phyloP scores from a whole-genome alignment of 2,329 filamentous ascomycete genomes.

The Diaporthe ilicicola region DNA sequence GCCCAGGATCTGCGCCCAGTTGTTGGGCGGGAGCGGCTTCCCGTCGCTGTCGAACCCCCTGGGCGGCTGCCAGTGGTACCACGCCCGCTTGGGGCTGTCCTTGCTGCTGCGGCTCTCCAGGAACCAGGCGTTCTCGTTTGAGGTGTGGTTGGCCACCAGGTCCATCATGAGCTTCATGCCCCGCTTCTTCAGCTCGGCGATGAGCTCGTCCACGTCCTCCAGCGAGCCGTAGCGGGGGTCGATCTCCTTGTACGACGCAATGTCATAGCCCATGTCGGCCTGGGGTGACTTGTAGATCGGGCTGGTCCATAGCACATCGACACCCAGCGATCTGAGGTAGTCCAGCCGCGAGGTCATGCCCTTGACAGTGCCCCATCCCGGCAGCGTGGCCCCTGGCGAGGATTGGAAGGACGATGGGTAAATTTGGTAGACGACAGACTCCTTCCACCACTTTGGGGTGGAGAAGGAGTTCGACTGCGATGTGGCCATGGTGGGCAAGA shows the following conservation, averaged over 20 bases:
- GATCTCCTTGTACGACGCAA: conserved; percentile 73
- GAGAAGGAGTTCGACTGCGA: conserved; percentile 23
- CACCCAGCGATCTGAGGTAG: conserved; percentile 63
- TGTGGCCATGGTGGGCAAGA: not conserved
- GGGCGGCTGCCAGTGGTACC: conserved; percentile 73
- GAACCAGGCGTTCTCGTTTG: conserved; percentile 66
- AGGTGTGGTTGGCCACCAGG: conserved; percentile 78
- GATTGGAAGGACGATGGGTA: conserved; percentile 71
- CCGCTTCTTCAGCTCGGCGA: conserved; percentile 65
- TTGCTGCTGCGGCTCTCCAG: conserved; percentile 62
- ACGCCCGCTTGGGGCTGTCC: conserved; percentile 64
- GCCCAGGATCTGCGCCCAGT: conserved; percentile 53
- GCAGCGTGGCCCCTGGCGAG: conserved; percentile 54
- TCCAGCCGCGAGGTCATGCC: conserved; percentile 66
- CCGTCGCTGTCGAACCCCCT: conserved; percentile 61
- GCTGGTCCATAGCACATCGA: conserved; percentile 66
- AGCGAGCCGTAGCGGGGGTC: conserved; percentile 74
- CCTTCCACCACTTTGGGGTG: conserved; percentile 63
- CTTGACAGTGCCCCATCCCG: conserved; percentile 63
- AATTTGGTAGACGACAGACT: conserved; percentile 67
- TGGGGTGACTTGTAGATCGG: conserved; percentile 62
- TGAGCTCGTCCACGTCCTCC: conserved; percentile 70
- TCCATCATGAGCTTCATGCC: conserved; percentile 77
- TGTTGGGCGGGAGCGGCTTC: conserved; percentile 68
- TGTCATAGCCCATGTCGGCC: conserved; percentile 76